Conservation (phyloP, 495 filamentous ascomycete species). For the Massariosphaeria phaeospora region DNA sequence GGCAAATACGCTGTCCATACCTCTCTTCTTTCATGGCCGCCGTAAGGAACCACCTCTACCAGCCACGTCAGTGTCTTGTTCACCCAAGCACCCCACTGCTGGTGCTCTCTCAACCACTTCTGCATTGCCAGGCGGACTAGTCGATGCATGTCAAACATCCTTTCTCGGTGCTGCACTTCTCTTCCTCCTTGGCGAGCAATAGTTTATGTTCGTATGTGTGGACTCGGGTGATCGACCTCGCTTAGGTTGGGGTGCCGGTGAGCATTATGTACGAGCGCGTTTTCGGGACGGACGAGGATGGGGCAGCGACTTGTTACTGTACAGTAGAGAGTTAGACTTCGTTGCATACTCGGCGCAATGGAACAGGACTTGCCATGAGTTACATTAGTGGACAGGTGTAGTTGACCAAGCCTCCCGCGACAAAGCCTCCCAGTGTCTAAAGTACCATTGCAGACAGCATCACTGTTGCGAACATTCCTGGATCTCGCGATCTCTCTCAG, state of each 20-base stretch:
- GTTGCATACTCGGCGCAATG: too few relatives aligned
- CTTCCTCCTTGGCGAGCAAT: neutral
- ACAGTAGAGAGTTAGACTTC: too few relatives aligned
- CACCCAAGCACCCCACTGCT: slow-evolving; percentile 2
- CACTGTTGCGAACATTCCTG: neutral
- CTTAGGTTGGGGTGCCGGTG: too few relatives aligned
- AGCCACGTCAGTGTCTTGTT: neutral
- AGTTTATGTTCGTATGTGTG: neutral
- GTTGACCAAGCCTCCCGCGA: too few relatives aligned
- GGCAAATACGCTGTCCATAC: slow-evolving; percentile 14
- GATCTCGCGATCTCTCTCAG: neutral
- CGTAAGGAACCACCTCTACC: slow-evolving; percentile 10
- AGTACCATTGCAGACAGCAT: neutral
- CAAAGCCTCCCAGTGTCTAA: too few relatives aligned
- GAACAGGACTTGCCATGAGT: too few relatives aligned
- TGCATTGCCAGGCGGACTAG: slow-evolving; percentile 47
- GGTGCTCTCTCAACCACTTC: slow-evolving; percentile 37
- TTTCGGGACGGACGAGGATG: too few relatives aligned
- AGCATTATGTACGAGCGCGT: too few relatives aligned
- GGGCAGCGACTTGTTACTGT: too few relatives aligned
- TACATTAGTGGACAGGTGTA: too few relatives aligned
- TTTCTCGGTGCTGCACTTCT: slow-evolving; percentile 15
- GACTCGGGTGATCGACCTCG: too few relatives aligned
- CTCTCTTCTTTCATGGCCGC: slow-evolving; percentile 5
- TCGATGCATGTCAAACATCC: slow-evolving; percentile 43